Conservation (phyloP, 1,284 basidiomycete genomes). For the Cutaneotrichosporon mucoides region DNA sequence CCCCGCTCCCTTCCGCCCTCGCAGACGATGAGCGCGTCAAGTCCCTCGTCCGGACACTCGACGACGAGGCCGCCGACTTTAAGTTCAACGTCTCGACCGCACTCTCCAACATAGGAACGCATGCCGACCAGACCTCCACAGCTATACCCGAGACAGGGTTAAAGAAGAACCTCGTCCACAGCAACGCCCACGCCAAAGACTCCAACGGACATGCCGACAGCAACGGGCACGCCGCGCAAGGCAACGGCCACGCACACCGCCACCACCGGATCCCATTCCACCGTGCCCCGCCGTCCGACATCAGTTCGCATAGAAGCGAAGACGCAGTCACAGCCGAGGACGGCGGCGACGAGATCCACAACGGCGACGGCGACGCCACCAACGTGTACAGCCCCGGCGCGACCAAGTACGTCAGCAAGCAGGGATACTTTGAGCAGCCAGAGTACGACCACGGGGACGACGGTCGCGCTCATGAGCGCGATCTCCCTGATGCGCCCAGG, state of each 20-base stretch:
- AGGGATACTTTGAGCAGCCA: background rate
- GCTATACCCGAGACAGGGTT: constrained; percentile 11
- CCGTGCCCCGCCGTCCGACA: background rate
- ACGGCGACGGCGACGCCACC: background rate
- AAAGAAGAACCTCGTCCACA: constrained; percentile 1
- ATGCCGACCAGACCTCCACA: constrained; percentile 6
- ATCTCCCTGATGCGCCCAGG: constrained; percentile 19
- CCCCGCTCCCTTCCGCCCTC: background rate
- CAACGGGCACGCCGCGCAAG: background rate
- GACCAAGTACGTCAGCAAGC: no score
- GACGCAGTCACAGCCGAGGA: background rate
- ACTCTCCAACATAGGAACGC: background rate
- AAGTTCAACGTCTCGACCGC: background rate
- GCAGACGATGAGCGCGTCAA: background rate
- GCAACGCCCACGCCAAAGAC: background rate
- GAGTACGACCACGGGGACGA: background rate
- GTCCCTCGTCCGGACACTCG: background rate
- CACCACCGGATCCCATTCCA: no score
- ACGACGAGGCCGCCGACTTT: background rate
- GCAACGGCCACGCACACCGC: background rate
- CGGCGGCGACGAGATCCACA: background rate
- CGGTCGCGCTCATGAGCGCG: background rate
- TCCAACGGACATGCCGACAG: background rate
- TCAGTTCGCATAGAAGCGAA: background rate
- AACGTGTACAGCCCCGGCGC: no score